Evolutionary conservation across 192 early-diverging fungal species (phyloP), one percentile per base, ranked within the genome.

Genomic region (Backusella liffmaniae): DNA sequence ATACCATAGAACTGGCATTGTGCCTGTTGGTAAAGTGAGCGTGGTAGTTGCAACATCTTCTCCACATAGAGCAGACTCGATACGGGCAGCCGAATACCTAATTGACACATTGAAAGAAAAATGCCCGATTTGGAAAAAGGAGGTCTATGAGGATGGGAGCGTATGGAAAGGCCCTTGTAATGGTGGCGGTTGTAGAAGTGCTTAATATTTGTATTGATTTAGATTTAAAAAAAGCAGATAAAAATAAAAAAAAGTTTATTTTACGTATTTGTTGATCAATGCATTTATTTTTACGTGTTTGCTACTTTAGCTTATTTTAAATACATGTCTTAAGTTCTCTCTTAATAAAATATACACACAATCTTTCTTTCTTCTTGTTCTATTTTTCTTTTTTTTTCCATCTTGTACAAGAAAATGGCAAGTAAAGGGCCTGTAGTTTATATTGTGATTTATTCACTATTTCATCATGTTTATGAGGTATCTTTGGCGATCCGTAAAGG

Each of bases 111-210:
- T 99, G n/a, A 99, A 99, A 80, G 89, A 80, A 0, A 81, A 87
- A 21, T 89, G 93, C 69, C 96, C 96, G 4, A 94, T 99, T 44
- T 99, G 97, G 97, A 99, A 99, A 77, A 94, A 94, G 78, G 97
- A 99, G 79, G 75, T 93, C 2, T 93, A 97, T 74, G 86, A 86
- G 12, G 95, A 95, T 75, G 97, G 95, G 2, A 89, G 89, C 51
- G 41, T 80, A 6, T 83, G 82, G 82, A 83, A 83, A 76, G 78
- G 80, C 2, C 26, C 73, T 13, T 81, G 80, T 41, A 56, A 71
- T 62, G 68, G 67, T n/a, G 56, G 56, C 9, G 56, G 53, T 12
- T 23, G 53, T 26, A 23, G 53, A 23, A 26, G 53, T 26, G 23
- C 46, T 49, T 49, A 6, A 49, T 49, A 49, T 49, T 49, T 49